Evolutionary conservation across 2,329 filamentous ascomycete species (phyloP).

Genomic region (Phyllosticta citrichinensis): DNA sequence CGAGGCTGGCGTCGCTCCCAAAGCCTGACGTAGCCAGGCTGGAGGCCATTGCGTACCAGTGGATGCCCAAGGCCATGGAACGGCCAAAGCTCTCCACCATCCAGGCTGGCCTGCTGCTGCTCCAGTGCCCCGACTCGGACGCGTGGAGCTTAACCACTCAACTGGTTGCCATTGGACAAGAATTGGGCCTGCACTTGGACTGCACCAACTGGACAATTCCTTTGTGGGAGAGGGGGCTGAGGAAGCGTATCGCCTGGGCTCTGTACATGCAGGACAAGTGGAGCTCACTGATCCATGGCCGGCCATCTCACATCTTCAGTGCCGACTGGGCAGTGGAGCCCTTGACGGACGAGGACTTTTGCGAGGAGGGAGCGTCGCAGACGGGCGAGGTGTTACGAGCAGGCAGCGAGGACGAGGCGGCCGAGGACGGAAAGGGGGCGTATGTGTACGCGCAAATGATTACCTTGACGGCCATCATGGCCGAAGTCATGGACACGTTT

Average conservation of each 20-base stretch:
- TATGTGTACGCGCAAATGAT: constrained; percentile 68
- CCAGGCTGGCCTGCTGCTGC: constrained; percentile 64
- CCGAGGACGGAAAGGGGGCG: constrained; percentile 56
- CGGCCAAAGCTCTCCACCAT: constrained; percentile 73
- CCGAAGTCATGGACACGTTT: constrained; percentile 73
- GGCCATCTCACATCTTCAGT: constrained; percentile 65
- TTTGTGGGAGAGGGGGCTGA: constrained; percentile 72
- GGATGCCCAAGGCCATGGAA: constrained; percentile 67
- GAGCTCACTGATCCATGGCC: constrained; percentile 75
- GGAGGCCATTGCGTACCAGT: constrained; percentile 62
- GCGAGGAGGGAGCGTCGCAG: constrained; percentile 52
- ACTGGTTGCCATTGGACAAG: constrained; percentile 75
- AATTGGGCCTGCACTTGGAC: constrained; percentile 81
- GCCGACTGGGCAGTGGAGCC: constrained; percentile 67
- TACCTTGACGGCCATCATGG: constrained; percentile 61
- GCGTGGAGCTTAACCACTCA: constrained; percentile 82
- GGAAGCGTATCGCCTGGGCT: constrained; percentile 82
- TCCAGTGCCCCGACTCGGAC: constrained; percentile 66
- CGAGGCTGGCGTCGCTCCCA: constrained; percentile 52
- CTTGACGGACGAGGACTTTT: constrained; percentile 59
- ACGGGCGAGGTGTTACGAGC: constrained; percentile 21
- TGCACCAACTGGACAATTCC: constrained; percentile 82
- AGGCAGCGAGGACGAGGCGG: constrained; percentile 46
- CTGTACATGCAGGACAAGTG: constrained; percentile 93
- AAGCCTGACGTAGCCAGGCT: constrained; percentile 64